A percentile compares a stretch with the other conserved stretches of the same genome.
phyloP scores from a whole-genome alignment of 257 asterid species.

The Salvia splendens region DNA sequence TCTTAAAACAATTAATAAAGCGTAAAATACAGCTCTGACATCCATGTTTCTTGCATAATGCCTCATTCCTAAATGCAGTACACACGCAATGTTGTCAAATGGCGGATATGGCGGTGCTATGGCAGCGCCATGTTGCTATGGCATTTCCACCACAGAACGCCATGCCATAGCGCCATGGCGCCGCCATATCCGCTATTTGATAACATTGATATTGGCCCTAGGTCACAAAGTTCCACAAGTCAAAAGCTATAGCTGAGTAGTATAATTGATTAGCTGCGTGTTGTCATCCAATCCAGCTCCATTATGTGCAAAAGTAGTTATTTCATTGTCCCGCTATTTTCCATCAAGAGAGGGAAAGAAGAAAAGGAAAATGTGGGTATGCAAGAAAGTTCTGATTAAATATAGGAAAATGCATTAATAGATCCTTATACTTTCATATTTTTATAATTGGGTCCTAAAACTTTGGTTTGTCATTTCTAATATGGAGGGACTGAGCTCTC shows the following conservation, averaged over 20 bases:
- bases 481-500: not conserved
- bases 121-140: too few species aligned
- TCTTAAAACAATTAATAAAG: too few species aligned
- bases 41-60: too few species aligned
- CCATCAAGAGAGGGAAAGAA: not conserved
- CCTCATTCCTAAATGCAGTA: too few species aligned
- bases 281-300: not conserved
- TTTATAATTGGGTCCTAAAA: not conserved
- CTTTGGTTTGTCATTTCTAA: not conserved
- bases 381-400: not conserved
- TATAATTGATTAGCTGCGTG: constrained; percentile 5
- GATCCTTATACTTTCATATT: not conserved
- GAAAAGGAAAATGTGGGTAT: not conserved
- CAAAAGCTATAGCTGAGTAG: constrained; percentile 9
- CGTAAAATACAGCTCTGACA: too few species aligned
- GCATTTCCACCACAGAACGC: too few species aligned
- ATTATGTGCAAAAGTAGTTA: constrained; percentile 1
- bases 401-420: not conserved
- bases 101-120: too few species aligned
- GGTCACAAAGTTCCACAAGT: constrained; percentile 12
- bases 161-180: too few species aligned
- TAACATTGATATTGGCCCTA: constrained; percentile 12
- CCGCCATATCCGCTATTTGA: too few species aligned
- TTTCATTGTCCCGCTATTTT: not conserved
- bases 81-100: too few species aligned